Base-by-base conservation (phyloP, 1,139 yeast species). In the Debaryomyces psychrophilus region DNA sequence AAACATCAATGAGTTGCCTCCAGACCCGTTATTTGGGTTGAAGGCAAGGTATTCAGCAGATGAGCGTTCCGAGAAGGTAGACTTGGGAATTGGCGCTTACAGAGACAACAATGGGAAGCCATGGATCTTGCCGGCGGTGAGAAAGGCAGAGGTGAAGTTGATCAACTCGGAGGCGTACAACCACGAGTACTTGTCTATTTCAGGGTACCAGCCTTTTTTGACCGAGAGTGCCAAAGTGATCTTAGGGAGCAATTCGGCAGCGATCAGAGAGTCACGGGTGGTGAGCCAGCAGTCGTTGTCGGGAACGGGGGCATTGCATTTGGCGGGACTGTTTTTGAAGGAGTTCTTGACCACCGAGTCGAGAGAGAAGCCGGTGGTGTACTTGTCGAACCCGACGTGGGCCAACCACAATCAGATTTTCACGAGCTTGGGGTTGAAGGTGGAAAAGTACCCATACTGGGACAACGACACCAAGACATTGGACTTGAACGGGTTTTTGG, bases 231-330 rank as follows among this genome's bases (percentile, higher is more conserved):
- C 96, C n/a, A 78, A 78, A 58, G 84, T 90, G 45, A 81, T 92
- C 44, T 73, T 92, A 49, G 97, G 97, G 38, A 73, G 70, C 2
- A 76, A 83, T 44, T 80, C 87, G 2, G 62, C 68, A 25, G 86
- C 87, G 8, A 66, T 83, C 44, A 59, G 64, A 22, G 82, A 81
- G 52, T 64, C 72, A 25, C 67, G 86, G 58, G 76, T 89, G 37
- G 81, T 87, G 20, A 85, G 95, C 29, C 83, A 87, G 47, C 99
- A 93, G 69, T 82, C 96, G 31, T 76, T 93, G 49, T 87, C 96
- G 27, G 99, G 99, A 55, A 93, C 99, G 11, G 99, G 99, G 47
- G 96, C 98, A 4, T 77, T 92, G 59, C 98, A 92, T 63, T 71
- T 90, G 60, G 95, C 92, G 20, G 96, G 92, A 14, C 76, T 77